A percentile compares a stretch with the other conserved stretches of the same genome.
These are phyloP conservation scores for Schizochytrium sp. DNA, from an alignment of 108 stramenopile genomes.

Conservation along the genomic window DNA sequence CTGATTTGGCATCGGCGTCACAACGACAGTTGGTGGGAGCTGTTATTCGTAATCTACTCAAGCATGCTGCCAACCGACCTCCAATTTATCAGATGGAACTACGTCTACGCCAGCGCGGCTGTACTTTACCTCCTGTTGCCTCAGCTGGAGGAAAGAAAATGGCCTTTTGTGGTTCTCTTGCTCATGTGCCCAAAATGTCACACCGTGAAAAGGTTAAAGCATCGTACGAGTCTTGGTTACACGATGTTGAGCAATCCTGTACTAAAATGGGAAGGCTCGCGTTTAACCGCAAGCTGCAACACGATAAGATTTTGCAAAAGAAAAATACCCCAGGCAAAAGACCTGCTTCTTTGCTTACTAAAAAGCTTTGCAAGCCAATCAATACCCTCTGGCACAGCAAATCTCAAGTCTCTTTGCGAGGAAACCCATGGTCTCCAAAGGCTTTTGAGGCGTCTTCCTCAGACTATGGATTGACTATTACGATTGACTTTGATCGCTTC, in stretches of 20 bases:
- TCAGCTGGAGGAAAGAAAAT: too few relatives aligned
- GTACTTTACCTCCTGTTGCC: too few relatives aligned
- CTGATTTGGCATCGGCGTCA: not conserved
- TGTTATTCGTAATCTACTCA: slow-evolving; percentile 31
- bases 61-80: slow-evolving; percentile 54
- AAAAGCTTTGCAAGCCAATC: slow-evolving; percentile 5
- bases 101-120: not conserved
- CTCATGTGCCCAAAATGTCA: not conserved
- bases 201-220: not conserved
- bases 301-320: not conserved
- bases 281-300: not conserved
- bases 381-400: not conserved
- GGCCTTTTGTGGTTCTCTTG: too few relatives aligned
- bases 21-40: slow-evolving; percentile 24
- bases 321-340: not conserved
- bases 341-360: not conserved
- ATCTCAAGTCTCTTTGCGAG: not conserved
- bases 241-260: not conserved
- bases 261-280: not conserved
- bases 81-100: slow-evolving; percentile 44
- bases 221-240: slow-evolving; percentile 21
- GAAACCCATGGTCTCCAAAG: not conserved
- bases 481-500: not conserved
- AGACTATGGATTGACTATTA: not conserved
- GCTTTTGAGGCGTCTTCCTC: not conserved